Evolutionary conservation across 768 basidiomycete species (phyloP), one percentile per base, ranked within the genome.

Genomic region (Lyophyllum shimeji): DNA sequence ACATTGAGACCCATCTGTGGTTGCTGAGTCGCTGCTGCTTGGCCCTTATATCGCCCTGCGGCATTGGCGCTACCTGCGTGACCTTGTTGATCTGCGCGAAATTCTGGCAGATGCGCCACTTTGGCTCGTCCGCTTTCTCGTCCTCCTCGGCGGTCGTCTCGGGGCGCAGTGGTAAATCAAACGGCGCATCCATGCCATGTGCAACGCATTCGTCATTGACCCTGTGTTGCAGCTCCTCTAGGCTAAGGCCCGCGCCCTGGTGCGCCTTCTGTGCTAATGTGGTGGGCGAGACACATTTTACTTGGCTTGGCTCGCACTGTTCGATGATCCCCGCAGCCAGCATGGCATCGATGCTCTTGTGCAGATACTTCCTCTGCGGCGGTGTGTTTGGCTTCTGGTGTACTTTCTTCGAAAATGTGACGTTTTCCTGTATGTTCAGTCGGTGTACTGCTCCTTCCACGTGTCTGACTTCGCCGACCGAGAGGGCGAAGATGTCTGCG

Each of bases 401-500:
- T 0, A 74, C 61, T 20, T 71, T 74, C 0, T 48, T 72, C 0
- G 60, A 59, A 56, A 80, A 73, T 9, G 24, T 65, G 0, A 60
- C 48, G 3, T 61, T 66, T 13, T 57, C 45, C 0, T 68, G 68
- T 1, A 80, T 65, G 46, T 73, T 62, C 3, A 78, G 64, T 1
- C 46, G 54, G 57, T 79, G 75, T 1, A 63, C 60, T 3, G 67
- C 69, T 1, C 67, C 71, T 7, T 62, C 42, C 0, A 78, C 69
- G 0, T 62, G 57, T 20, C 49, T 47, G 2, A 80, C 77, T 53
- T 81, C 75, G 18, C 67, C 65, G 7, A 78, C 58, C 0, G 71
- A 68, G 1, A 78, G 58, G 5, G 75, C 74, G 52, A 77, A 81
- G 24, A 67, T 60, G 56, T 79, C 75, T 0, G 77, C 73, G 49